Conservation (phyloP, 2,329 filamentous ascomycete genomes). For the Pseudogymnoascus sp. region DNA sequence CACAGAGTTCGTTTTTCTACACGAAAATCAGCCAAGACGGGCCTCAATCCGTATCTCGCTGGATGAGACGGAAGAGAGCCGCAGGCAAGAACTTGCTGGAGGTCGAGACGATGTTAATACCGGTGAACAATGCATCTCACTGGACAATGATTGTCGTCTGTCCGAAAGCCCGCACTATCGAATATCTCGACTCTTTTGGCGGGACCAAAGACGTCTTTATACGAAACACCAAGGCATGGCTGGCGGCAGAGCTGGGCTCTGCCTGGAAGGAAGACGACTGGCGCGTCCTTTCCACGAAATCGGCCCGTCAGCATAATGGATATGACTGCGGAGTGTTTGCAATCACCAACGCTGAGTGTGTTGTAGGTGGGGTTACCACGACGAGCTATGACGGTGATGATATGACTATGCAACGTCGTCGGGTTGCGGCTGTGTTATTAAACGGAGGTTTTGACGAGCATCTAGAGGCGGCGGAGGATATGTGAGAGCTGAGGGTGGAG, state of each 20-base stretch:
- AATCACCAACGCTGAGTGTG: constrained; percentile 62
- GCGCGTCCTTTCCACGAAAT: constrained; percentile 42
- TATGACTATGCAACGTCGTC: constrained; percentile 50
- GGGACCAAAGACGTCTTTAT: constrained; percentile 32
- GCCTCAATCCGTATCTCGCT: constrained; percentile 41
- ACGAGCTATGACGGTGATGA: constrained; percentile 42
- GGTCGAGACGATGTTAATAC: constrained; percentile 61
- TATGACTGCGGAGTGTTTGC: constrained; percentile 73
- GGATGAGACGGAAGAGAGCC: constrained; percentile 50
- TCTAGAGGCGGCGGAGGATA: neutral
- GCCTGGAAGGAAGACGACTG: constrained; percentile 52
- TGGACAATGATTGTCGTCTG: constrained; percentile 67
- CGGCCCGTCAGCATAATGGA: constrained; percentile 54
- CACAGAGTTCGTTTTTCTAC: constrained; percentile 60
- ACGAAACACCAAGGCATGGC: constrained; percentile 42
- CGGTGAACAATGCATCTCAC: constrained; percentile 55
- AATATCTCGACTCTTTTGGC: constrained; percentile 63
- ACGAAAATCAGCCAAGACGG: constrained; percentile 42
- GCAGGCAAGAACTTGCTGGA: constrained; percentile 53
- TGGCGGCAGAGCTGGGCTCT: constrained; percentile 49
- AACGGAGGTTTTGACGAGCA: constrained; percentile 54
- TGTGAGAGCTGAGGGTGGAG: neutral
- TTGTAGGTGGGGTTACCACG: constrained; percentile 33
- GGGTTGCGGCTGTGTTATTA: constrained; percentile 57
- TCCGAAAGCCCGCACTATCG: constrained; percentile 49